Evolutionary conservation across 1,139 yeast genomes (phyloP), one percentile per base, ranked within the genome.

Genomic region (Protomyces arabidopsidicola): DNA sequence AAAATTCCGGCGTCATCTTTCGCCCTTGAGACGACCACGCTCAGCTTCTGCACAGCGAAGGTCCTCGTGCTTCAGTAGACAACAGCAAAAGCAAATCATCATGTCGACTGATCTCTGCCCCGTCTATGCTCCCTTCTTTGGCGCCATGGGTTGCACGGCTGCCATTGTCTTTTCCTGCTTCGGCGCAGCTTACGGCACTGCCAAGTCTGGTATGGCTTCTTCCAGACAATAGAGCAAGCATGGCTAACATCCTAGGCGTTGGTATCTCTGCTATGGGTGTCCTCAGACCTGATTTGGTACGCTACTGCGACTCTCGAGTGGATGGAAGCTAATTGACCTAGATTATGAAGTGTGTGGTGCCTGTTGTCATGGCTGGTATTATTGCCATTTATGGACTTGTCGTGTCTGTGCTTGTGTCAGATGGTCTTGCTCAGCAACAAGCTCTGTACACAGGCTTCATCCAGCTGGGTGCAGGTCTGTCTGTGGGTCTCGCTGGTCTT

Each of bases 251-350:
- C 20, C n/a, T 18, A 58, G 62, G 62, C 67, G 88, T 95, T 70
- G 99, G 98, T 81, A 95, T 93, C 75, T 90, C 97, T 81, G 98
- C 97, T 75, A 90, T 97, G 71, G 89, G 96, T 79, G 97, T 91
- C 68, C 82, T 93, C 76, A 88, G 97, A 84, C 98, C 98, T 69
- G 98, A 93, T 77, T 83, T 76, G 68, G 72, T 73, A 74, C 71
- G 71, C 38, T 10, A 67, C 72, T 31, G 69, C 72, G 55, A 71
- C n/a, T n/a, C 5, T 14, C n/a, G 22, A 20, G 10, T 27, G 31
- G 31, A 5, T 27, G 31, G 6, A 27, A 34, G 34, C 58, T 36
- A 31, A 55, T 14, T 39, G 10, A 53, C 14, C 2, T 38, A 55
- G 54, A 58, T 66, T 45, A 67, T 65, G 60, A 55, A 68, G 57